Evolutionary conservation across 495 filamentous ascomycete species (phyloP).

Genomic region (Xylaria scruposa): DNA sequence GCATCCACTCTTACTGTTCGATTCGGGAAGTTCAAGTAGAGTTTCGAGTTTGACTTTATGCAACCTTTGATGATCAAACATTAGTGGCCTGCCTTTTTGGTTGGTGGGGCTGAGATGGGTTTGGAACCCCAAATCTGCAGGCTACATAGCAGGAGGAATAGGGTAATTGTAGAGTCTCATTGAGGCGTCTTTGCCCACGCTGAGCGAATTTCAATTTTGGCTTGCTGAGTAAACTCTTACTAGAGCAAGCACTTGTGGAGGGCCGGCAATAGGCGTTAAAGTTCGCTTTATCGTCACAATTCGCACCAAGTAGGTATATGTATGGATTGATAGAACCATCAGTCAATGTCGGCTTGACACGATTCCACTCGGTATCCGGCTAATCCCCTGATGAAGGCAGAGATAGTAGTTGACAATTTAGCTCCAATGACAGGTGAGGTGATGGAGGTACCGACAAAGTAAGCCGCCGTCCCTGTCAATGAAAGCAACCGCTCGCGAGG

Average conservation of each 20-base stretch:
- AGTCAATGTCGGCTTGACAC: background rate
- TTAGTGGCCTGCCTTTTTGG: slow-evolving; percentile 25
- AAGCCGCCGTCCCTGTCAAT: background rate
- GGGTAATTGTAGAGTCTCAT: slow-evolving; percentile 17
- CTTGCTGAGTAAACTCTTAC: slow-evolving; percentile 8
- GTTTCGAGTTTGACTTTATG: slow-evolving; percentile 16
- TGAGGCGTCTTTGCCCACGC: slow-evolving; percentile 11
- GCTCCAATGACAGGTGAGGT: background rate
- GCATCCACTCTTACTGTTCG: background rate
- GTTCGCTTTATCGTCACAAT: background rate
- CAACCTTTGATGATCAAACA: slow-evolving; percentile 26
- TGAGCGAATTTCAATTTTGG: slow-evolving; percentile 22
- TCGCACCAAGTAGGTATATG: background rate
- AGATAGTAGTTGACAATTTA: background rate
- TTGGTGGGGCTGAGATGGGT: slow-evolving; percentile 6
- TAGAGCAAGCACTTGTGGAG: background rate
- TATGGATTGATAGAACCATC: background rate
- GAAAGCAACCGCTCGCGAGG: slow-evolving; percentile 2
- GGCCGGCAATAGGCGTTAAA: slow-evolving; percentile 8
- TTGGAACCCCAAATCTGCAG: slow-evolving; percentile 5
- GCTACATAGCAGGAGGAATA: background rate
- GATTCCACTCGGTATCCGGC: background rate
- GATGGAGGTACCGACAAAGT: background rate
- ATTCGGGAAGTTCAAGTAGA: slow-evolving; percentile 1
- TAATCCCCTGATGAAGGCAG: background rate